Conservation (phyloP, 75 land plant species). For the Selaginella moellendorffii region DNA sequence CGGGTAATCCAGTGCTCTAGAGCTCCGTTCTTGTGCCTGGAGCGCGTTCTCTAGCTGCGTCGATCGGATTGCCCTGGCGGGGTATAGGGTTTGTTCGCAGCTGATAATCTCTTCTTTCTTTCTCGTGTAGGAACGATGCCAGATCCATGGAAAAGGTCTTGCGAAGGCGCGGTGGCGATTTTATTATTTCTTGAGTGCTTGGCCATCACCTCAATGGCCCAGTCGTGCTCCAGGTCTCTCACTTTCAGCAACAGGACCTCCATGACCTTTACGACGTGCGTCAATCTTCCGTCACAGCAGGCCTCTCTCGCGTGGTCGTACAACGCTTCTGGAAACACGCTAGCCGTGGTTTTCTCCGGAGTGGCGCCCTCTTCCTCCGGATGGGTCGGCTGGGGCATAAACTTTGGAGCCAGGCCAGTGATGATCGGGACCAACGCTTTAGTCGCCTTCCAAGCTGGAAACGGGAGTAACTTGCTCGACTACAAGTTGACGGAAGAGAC, state of each 20-base stretch:
- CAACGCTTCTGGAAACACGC: background rate
- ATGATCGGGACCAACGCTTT: slow-evolving; percentile 1
- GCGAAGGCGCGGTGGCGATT: no score
- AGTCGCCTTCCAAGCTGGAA: slow-evolving; percentile 1
- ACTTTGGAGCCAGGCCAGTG: background rate
- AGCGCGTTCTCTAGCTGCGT: no score
- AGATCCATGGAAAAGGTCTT: no score
- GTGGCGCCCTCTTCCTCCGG: background rate
- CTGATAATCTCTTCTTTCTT: no score
- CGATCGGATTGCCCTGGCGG: no score
- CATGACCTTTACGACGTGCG: background rate
- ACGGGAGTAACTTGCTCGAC: background rate
- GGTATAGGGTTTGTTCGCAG: no score
- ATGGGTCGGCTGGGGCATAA: slow-evolving; percentile 7
- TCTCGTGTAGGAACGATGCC: no score
- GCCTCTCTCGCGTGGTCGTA: slow-evolving; percentile 5
- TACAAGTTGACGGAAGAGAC: background rate
- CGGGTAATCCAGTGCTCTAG: no score
- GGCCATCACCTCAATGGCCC: background rate
- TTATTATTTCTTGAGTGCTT: background rate
- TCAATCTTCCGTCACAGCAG: background rate
- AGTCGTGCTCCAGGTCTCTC: background rate
- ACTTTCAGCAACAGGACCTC: background rate
- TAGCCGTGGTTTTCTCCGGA: background rate
- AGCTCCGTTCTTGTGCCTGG: no score